phyloP scores from a whole-genome alignment of 169 alveolate genomes.

The Toxoplasma gondii region DNA sequence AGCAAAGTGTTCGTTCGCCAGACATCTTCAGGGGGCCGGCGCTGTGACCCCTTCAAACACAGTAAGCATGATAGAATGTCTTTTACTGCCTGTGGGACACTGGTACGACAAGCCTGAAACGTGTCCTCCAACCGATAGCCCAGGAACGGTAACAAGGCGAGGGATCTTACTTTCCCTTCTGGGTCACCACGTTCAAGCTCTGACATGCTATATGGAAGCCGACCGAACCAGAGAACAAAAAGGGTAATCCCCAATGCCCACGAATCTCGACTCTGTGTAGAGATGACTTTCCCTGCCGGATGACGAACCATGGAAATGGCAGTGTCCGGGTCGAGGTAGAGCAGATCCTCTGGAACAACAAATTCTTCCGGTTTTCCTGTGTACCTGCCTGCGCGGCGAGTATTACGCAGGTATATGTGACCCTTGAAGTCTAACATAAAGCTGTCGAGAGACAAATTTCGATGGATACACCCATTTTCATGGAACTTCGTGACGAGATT shows the following conservation, averaged over 20 bases:
- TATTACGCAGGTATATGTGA: background rate
- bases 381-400: background rate
- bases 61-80: background rate
- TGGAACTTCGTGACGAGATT: background rate
- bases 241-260: background rate
- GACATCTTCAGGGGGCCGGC: background rate
- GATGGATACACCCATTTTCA: background rate
- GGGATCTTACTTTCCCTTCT: conserved; percentile 16
- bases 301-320: background rate
- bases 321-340: conserved; percentile 25
- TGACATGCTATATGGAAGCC: background rate
- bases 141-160: background rate
- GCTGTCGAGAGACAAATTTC: background rate
- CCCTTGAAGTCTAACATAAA: conserved; percentile 26
- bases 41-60: background rate
- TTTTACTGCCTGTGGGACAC: background rate
- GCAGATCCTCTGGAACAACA: background rate
- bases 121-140: background rate
- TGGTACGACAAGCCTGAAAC: background rate
- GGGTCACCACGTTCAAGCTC: conserved; percentile 2
- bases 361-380: background rate
- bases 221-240: background rate
- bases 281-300: background rate
- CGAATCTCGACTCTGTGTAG: background rate
- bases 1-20: background rate